These are phyloP conservation scores for Camelina neglecta DNA, from an alignment of 345 rosid species.

Conservation along the genomic window DNA sequence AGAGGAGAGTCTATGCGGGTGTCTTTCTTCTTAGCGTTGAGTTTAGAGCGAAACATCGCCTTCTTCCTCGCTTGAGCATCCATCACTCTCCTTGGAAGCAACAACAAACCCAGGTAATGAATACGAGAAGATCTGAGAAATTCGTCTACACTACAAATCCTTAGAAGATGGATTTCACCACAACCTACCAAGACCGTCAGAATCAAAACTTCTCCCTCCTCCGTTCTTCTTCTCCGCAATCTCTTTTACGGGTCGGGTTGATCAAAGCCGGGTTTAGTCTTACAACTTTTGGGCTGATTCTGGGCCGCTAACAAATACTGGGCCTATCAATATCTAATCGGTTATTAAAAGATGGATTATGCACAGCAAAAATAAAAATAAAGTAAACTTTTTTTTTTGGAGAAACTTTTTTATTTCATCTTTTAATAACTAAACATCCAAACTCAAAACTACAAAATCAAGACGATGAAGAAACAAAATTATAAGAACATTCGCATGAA, in stretches of 20 bases:
- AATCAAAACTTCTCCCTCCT: background rate
- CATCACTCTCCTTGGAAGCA: constrained; percentile 46
- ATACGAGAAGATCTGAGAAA: background rate
- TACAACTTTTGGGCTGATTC: background rate
- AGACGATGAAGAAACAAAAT: background rate
- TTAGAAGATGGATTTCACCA: background rate
- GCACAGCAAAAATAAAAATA: background rate
- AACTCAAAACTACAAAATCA: background rate
- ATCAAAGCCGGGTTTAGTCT: background rate
- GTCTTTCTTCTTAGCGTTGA: constrained; percentile 82
- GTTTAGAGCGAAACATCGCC: constrained; percentile 82
- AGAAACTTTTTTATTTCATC: too few species aligned
- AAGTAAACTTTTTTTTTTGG: too few species aligned
- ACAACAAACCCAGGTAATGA: background rate
- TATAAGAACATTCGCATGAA: background rate
- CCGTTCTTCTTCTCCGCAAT: constrained; percentile 19
- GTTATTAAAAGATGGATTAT: background rate
- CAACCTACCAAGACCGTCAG: constrained; percentile 6
- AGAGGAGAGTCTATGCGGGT: constrained; percentile 88
- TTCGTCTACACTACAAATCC: background rate
- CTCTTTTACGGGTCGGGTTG: constrained; percentile 25
- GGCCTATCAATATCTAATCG: constrained; percentile 8
- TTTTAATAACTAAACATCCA: background rate
- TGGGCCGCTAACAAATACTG: background rate
- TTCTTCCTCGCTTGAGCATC: constrained; percentile 82